phyloP scores from a whole-genome alignment of 345 rosid species.

The Acer saccharum region DNA sequence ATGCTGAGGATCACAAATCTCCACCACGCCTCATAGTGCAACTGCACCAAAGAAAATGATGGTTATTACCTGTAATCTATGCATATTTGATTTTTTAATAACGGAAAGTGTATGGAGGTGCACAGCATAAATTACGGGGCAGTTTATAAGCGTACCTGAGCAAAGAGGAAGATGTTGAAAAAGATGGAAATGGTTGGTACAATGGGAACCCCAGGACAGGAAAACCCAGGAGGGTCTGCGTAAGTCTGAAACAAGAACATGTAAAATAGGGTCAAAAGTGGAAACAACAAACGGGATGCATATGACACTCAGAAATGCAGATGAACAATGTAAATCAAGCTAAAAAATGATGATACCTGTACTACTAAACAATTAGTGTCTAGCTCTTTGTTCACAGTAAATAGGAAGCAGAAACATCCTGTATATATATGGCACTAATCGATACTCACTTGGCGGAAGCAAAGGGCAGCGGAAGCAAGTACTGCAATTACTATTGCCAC shows the following conservation, averaged over 20 bases:
- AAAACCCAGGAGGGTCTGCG: constrained; percentile 59
- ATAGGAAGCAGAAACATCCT: not conserved
- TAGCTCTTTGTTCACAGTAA: too few relatives aligned
- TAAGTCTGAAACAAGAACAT: constrained; percentile 53
- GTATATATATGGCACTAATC: not conserved
- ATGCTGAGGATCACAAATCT: constrained; percentile 75
- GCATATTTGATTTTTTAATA: not conserved
- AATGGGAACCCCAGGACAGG: constrained; percentile 89
- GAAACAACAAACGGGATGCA: not conserved
- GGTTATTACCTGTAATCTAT: not conserved
- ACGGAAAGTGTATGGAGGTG: not conserved
- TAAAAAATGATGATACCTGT: not conserved
- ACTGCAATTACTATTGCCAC: constrained; percentile 53
- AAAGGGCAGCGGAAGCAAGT: constrained; percentile 61
- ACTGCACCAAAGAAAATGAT: constrained; percentile 40
- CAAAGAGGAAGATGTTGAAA: constrained; percentile 91
- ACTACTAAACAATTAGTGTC: too few relatives aligned
- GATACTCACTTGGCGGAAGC: constrained; percentile 64
- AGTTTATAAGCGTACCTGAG: constrained; percentile 61
- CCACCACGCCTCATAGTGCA: constrained; percentile 93
- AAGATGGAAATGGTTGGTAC: constrained; percentile 81
- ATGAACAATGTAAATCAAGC: not conserved
- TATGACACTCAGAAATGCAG: not conserved
- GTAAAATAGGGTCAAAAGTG: not conserved
- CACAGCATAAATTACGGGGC: not conserved